phyloP scores from a whole-genome alignment of 352 stramenopile species.

The Phytophthora ohioensis region DNA sequence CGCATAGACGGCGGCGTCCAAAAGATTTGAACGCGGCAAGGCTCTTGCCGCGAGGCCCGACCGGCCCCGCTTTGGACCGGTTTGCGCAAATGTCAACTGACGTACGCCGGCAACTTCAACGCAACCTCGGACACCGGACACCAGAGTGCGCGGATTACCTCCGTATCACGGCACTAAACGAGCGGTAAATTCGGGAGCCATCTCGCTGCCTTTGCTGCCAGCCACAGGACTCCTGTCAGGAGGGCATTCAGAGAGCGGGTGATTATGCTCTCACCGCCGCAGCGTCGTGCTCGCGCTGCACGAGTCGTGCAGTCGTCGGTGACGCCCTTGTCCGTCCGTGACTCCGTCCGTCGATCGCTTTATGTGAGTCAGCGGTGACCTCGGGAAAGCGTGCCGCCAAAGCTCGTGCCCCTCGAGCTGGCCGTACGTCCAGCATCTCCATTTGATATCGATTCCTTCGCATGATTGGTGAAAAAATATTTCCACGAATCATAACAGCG shows the following conservation, averaged over 20 bases:
- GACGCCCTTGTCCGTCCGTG: conserved; percentile 21
- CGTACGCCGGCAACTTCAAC: conserved; percentile 23
- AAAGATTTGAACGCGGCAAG: conserved; percentile 31
- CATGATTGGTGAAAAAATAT: neutral
- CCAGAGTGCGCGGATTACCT: conserved; percentile 4
- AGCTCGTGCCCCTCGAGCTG: neutral
- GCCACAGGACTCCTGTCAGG: conserved; percentile 8
- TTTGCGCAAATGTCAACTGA: conserved; percentile 29
- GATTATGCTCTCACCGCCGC: conserved; percentile 3
- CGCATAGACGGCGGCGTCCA: conserved; percentile 20
- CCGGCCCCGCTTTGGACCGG: neutral
- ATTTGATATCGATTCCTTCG: neutral
- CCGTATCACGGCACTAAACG: too few relatives aligned
- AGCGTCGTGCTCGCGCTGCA: conserved; percentile 1
- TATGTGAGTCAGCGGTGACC: conserved; percentile 7
- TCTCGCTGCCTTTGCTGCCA: neutral
- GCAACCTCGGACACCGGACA: conserved; percentile 5
- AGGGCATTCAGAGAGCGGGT: conserved; percentile 32
- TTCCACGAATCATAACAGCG: neutral
- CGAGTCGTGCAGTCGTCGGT: neutral
- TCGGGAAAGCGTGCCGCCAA: neutral
- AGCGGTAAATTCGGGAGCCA: conserved; percentile 16
- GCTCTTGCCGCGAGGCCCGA: conserved; percentile 11
- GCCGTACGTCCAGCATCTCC: neutral
- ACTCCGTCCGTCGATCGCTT: conserved; percentile 3